Conservation (phyloP, 2,329 filamentous ascomycete species). For the Penicillium freii region DNA sequence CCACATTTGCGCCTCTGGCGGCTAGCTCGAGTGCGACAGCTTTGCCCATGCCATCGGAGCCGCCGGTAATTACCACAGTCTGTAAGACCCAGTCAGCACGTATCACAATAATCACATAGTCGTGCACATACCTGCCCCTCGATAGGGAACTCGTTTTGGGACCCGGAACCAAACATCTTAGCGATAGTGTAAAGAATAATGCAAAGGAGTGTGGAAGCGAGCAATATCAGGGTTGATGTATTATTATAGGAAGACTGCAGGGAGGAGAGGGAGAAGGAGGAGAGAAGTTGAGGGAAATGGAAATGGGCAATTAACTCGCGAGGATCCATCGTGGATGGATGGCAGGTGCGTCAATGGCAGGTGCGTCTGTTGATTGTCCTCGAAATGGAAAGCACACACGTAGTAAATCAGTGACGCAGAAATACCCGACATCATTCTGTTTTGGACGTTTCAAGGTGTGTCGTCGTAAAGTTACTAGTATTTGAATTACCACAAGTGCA, state of each 20-base stretch:
- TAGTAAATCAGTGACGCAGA: not conserved
- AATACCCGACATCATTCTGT: not conserved
- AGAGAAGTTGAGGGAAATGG: constrained; percentile 22
- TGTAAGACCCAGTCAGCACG: constrained; percentile 40
- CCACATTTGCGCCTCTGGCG: constrained; percentile 78
- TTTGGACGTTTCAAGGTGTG: not conserved
- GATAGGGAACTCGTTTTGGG: constrained; percentile 72
- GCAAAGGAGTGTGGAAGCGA: constrained; percentile 34
- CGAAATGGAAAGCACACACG: constrained; percentile 4
- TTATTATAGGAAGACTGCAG: constrained; percentile 22
- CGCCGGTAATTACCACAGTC: constrained; percentile 88
- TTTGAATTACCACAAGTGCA: constrained; percentile 17
- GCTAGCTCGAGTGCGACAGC: constrained; percentile 72
- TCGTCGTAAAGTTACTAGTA: constrained; percentile 12
- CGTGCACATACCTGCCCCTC: constrained; percentile 68
- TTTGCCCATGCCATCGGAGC: constrained; percentile 88
- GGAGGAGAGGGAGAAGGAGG: constrained; percentile 16
- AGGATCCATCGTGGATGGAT: constrained; percentile 7
- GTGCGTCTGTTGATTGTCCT: not conserved
- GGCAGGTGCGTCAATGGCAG: not conserved
- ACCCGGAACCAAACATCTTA: constrained; percentile 42
- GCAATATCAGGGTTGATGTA: constrained; percentile 27
- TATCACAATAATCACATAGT: not conserved
- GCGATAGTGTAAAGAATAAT: constrained; percentile 35
- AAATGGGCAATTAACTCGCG: constrained; percentile 13